A percentile compares a stretch with the other conserved stretches of the same genome.
Evolutionary conservation across 1,284 basidiomycete genomes (phyloP).

Genomic region (Tilletia horrida): DNA sequence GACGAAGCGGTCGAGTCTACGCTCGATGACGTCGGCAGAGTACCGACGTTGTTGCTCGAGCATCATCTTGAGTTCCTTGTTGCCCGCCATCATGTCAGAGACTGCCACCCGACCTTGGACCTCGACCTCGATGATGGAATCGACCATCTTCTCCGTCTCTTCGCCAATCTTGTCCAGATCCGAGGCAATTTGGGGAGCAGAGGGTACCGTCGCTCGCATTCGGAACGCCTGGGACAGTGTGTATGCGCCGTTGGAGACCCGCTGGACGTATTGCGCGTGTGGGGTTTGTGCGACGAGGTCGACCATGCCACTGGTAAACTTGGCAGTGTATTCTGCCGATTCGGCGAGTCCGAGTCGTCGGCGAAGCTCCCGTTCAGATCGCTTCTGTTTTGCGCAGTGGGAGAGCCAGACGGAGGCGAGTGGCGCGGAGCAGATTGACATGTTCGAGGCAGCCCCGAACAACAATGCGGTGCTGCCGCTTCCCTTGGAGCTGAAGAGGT

Average conservation of each 20-base stretch:
- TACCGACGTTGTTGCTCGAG: slow-evolving; percentile 1
- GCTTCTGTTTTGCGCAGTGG: slow-evolving; percentile 3
- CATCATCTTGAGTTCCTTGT: slow-evolving; percentile 1
- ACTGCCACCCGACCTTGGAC: slow-evolving; percentile 13
- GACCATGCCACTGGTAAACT: slow-evolving; percentile 14
- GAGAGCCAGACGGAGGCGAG: not conserved
- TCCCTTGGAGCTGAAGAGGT: too few species aligned
- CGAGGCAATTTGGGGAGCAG: not conserved
- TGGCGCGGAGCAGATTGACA: not conserved
- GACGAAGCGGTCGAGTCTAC: slow-evolving; percentile 2
- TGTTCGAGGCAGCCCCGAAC: not conserved
- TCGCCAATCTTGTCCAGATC: slow-evolving; percentile 12
- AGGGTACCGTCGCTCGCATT: slow-evolving; percentile 5
- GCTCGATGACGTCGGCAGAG: slow-evolving; percentile 8
- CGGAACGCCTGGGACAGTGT: slow-evolving; percentile 2
- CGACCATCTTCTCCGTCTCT: slow-evolving; percentile 15
- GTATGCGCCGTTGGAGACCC: slow-evolving; percentile 6
- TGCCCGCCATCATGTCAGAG: slow-evolving; percentile 11
- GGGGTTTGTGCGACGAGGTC: slow-evolving; percentile 8
- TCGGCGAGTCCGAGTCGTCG: not conserved
- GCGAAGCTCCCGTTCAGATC: slow-evolving; percentile 9
- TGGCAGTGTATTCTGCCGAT: not conserved
- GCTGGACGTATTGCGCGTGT: slow-evolving; percentile 15
- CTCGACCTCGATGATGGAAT: slow-evolving; percentile 13
- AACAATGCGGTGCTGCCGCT: not conserved